Conservation (phyloP, 768 basidiomycete species). For the Leccinellum albellum region DNA sequence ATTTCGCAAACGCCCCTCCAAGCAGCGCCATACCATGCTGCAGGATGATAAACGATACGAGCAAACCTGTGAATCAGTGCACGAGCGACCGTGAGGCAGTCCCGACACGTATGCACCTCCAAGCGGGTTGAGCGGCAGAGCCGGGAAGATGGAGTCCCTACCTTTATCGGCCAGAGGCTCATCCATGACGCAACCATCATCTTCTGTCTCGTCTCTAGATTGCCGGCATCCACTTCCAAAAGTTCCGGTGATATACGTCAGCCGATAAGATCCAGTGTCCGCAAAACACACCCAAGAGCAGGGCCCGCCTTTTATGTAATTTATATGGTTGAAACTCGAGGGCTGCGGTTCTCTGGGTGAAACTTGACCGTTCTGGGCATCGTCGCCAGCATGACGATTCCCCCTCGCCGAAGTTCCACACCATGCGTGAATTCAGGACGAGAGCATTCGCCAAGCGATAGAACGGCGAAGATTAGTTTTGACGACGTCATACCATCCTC, state of each 20-base stretch:
- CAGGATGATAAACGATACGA: conserved; percentile 86
- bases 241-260: conserved; percentile 14
- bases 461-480: no score
- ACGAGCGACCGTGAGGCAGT: conserved; percentile 8
- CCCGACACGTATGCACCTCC: conserved; percentile 64
- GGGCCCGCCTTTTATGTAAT: conserved; percentile 18
- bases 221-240: conserved; percentile 30
- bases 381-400: conserved; percentile 12
- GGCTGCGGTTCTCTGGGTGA: conserved; percentile 1
- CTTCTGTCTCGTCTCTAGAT: no score
- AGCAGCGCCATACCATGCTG: conserved; percentile 70
- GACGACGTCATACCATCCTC: no score
- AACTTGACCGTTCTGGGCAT: conserved; percentile 3
- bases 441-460: no score
- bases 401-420: background rate
- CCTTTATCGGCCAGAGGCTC: no score
- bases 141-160: conserved; percentile 82
- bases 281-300: conserved; percentile 14
- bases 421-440: conserved; percentile 1
- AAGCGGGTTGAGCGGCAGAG: conserved; percentile 87
- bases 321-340: conserved; percentile 20
- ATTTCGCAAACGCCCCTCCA: conserved; percentile 67
- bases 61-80: conserved; percentile 48
- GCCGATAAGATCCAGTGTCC: background rate
- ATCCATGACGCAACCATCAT: no score